Percentiles rank a stretch among this genome's conserved stretches.
These are phyloP conservation scores for Solanum peruvianum DNA, from an alignment of 257 asterid species.

Conservation along the genomic window DNA sequence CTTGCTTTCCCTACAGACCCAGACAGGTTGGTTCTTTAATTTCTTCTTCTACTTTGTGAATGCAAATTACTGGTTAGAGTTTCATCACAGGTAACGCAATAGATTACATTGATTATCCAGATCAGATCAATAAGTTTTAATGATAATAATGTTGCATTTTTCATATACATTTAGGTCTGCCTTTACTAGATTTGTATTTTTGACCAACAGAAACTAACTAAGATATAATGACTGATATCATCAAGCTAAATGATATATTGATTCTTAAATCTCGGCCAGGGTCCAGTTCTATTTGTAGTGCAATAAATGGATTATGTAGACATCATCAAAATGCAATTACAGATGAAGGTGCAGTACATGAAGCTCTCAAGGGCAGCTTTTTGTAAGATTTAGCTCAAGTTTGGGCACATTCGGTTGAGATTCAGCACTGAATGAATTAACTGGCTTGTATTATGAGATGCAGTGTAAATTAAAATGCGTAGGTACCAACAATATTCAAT, in stretches of 20 bases:
- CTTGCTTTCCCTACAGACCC: neutral
- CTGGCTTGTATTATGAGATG: neutral
- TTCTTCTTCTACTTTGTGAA: neutral
- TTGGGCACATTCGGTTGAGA: neutral
- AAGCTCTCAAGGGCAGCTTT: neutral
- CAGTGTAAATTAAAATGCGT: neutral
- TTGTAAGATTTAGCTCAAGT: neutral
- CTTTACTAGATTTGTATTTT: neutral
- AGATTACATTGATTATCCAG: neutral
- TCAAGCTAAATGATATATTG: neutral
- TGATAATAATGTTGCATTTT: neutral
- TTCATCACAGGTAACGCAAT: neutral
- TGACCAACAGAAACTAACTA: neutral
- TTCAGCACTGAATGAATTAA: neutral
- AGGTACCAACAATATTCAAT: neutral
- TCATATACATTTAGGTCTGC: neutral
- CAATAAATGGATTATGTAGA: neutral
- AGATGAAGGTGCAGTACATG: neutral
- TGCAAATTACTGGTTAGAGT: neutral
- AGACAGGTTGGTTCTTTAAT: neutral
- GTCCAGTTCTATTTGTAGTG: neutral
- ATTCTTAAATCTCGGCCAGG: neutral
- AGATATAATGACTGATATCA: neutral
- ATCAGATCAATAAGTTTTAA: neutral
- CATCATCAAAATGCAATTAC: neutral